Conservation (phyloP, 2,329 filamentous ascomycete genomes). For the Cercospora zeae-maydis region DNA sequence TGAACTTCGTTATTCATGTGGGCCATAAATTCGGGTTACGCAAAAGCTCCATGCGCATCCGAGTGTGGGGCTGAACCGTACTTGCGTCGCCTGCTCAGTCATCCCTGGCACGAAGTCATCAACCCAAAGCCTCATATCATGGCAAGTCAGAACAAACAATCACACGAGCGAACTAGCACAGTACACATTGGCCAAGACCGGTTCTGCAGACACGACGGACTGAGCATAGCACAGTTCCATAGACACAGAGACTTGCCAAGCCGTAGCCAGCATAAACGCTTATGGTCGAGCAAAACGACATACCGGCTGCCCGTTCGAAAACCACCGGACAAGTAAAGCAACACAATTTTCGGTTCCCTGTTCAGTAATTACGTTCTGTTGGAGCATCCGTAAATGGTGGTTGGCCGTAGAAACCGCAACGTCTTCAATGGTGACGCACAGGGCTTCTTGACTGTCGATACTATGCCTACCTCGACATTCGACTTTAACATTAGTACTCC, state of each 20-base stretch:
- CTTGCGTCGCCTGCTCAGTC: not conserved
- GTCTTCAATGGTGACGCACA: not conserved
- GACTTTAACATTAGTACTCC: not conserved
- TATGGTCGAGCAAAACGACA: not conserved
- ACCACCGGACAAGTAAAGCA: not conserved
- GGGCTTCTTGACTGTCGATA: not conserved
- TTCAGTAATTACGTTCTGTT: not conserved
- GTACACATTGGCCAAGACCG: not conserved
- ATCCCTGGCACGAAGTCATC: not conserved
- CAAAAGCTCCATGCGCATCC: not conserved
- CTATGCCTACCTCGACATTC: not conserved
- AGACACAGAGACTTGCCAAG: not conserved
- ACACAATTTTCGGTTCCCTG: not conserved
- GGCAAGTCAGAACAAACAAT: not conserved
- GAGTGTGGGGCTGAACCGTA: not conserved
- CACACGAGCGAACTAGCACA: not conserved
- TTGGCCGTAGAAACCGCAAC: conserved; percentile 5
- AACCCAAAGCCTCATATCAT: not conserved
- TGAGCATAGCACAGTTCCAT: not conserved
- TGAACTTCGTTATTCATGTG: not conserved
- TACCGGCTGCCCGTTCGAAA: not conserved
- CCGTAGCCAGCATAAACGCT: not conserved
- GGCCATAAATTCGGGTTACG: not conserved
- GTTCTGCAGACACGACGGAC: not conserved
- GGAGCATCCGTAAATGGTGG: not conserved